A percentile compares a stretch with the other conserved stretches of the same genome.
Evolutionary conservation across 2,329 filamentous ascomycete genomes (phyloP).

Genomic region (Lasiodiplodia gonubiensis): DNA sequence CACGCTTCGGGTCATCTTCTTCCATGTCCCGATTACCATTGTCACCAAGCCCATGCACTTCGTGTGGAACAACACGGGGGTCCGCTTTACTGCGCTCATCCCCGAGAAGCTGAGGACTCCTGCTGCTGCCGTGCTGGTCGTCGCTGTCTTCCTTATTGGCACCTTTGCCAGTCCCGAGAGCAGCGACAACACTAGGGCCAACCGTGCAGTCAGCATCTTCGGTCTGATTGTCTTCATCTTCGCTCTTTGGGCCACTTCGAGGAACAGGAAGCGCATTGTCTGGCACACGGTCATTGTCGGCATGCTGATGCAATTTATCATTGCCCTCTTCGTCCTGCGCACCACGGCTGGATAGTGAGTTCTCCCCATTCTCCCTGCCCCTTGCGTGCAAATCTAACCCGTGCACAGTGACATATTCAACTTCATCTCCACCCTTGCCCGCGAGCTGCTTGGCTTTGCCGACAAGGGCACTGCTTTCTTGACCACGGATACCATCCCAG

Average conservation of each 20-base stretch:
- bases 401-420: conserved; percentile 76
- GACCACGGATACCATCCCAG: conserved; percentile 52
- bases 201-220: conserved; percentile 81
- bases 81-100: conserved; percentile 64
- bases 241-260: conserved; percentile 72
- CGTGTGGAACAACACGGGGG: conserved; percentile 70
- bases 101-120: conserved; percentile 70
- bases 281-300: conserved; percentile 74
- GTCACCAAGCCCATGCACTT: conserved; percentile 70
- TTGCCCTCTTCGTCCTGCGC: conserved; percentile 86
- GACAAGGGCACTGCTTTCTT: conserved; percentile 75
- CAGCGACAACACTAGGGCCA: conserved; percentile 76
- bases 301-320: conserved; percentile 85
- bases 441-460: conserved; percentile 77
- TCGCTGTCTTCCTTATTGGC: conserved; percentile 77
- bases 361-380: background rate
- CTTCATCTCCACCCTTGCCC: conserved; percentile 79
- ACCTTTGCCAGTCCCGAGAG: conserved; percentile 75
- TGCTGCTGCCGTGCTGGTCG: conserved; percentile 66
- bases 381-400: background rate
- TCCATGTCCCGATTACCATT: conserved; percentile 72
- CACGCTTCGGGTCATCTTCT: conserved; percentile 73
- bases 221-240: conserved; percentile 75
- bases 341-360: conserved; percentile 70
- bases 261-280: conserved; percentile 63